Conservation (phyloP, 345 rosid species). For the Populus tremula region DNA sequence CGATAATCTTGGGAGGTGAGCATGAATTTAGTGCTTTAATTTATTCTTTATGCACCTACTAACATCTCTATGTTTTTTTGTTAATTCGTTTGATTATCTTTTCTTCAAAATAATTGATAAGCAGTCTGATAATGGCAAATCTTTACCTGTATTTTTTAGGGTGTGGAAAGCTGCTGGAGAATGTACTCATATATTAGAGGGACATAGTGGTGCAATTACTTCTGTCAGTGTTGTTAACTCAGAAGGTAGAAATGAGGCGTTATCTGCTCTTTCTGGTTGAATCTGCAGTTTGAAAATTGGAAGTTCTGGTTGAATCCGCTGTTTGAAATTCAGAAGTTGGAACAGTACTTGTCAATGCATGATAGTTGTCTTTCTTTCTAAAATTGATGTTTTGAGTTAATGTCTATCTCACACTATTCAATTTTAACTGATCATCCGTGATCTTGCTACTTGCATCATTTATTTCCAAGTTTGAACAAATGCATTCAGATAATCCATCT, state of each 20-base stretch:
- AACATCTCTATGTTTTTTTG: neutral
- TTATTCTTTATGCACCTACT: neutral
- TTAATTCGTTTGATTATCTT: neutral
- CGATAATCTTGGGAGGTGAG: conserved; percentile 77
- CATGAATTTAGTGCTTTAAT: neutral
- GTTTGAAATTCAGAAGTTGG: neutral
- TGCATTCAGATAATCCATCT: neutral
- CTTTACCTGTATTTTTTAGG: conserved; percentile 31
- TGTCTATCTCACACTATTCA: neutral
- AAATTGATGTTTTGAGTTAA: neutral
- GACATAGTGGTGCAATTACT: conserved; percentile 68
- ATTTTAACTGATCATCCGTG: neutral
- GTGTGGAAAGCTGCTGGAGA: conserved; percentile 72
- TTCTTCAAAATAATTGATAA: too few species aligned
- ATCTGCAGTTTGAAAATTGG: too few species aligned
- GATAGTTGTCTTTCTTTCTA: neutral
- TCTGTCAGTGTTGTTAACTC: conserved; percentile 58
- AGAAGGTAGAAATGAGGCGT: conserved; percentile 41
- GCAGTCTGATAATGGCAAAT: neutral
- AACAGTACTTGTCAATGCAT: neutral
- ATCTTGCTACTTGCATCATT: neutral
- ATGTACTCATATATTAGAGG: conserved; percentile 79
- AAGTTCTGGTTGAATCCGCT: too few species aligned
- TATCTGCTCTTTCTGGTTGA: neutral
- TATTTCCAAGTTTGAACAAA: neutral